A percentile compares a stretch with the other conserved stretches of the same genome.
phyloP scores from a whole-genome alignment of 371 early-diverging fungal species.

The Mortierella sp. region DNA sequence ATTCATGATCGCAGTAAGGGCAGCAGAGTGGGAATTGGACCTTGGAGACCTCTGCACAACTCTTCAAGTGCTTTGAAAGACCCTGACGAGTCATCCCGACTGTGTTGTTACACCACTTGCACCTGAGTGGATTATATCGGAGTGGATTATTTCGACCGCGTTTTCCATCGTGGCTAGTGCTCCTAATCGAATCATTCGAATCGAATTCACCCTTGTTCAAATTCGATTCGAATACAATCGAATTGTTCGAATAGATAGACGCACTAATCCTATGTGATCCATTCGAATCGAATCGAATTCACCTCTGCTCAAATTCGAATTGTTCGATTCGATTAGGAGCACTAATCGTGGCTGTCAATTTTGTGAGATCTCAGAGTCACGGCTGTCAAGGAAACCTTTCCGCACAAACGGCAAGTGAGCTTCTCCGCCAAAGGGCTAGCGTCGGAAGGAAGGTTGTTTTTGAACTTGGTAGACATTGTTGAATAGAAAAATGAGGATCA shows the following conservation, averaged over 20 bases:
- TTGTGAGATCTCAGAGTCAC: background rate
- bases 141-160: constrained; percentile 11
- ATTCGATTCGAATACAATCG: no score
- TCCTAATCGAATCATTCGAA: no score
- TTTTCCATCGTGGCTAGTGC: constrained; percentile 7
- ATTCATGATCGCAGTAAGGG: constrained; percentile 10
- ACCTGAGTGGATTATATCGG: no score
- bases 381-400: constrained; percentile 10
- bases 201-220: no score
- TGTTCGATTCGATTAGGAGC: constrained; percentile 10
- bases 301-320: no score
- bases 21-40: constrained; percentile 18
- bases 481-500: no score
- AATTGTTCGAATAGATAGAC: no score
- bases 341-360: background rate
- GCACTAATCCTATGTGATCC: no score
- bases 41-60: constrained; percentile 7
- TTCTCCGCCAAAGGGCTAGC: background rate
- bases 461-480: no score
- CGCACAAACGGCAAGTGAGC: constrained; percentile 6
- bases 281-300: no score
- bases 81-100: constrained; percentile 10
- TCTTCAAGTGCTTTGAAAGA: constrained; percentile 16
- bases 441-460: no score
- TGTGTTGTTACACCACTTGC: constrained; percentile 1